A percentile compares a stretch with the other conserved stretches of the same genome.
Conservation (phyloP, 169 alveolate genomes). For the Cryptosporidium andersoni region DNA sequence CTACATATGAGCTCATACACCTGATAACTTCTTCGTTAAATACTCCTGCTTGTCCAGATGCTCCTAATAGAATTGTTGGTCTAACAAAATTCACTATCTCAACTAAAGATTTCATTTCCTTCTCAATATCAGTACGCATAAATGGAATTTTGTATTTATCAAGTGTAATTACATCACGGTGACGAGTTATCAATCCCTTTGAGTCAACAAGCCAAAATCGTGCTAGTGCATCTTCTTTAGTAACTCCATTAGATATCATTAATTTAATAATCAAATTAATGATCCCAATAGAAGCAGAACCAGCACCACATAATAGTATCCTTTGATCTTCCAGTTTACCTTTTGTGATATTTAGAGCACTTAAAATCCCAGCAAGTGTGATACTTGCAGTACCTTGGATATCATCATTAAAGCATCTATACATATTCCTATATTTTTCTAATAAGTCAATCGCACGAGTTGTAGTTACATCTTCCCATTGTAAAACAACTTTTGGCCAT, state of each 20-base stretch:
- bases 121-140: constrained; percentile 64
- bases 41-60: constrained; percentile 71
- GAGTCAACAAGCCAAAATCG: constrained; percentile 76
- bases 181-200: constrained; percentile 74
- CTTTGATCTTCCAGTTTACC: constrained; percentile 71
- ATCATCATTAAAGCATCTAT: constrained; percentile 79
- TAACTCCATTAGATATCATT: constrained; percentile 66
- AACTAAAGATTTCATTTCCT: constrained; percentile 6
- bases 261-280: constrained; percentile 60
- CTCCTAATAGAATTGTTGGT: constrained; percentile 74
- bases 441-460: constrained; percentile 73
- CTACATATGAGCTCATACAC: constrained; percentile 33
- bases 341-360: constrained; percentile 54
- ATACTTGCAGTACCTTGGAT: constrained; percentile 79
- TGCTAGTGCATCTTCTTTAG: constrained; percentile 21
- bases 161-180: constrained; percentile 39
- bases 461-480: constrained; percentile 76
- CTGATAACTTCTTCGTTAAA: constrained; percentile 67
- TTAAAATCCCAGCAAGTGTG: constrained; percentile 75
- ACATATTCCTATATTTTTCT: constrained; percentile 64
- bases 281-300: constrained; percentile 77
- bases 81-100: constrained; percentile 66
- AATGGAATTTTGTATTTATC: constrained; percentile 71
- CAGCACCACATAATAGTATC: constrained; percentile 78
- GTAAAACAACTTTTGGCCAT: constrained; percentile 77